Evolutionary conservation across 2,329 filamentous ascomycete genomes (phyloP), one percentile per base, ranked within the genome.

Genomic region (Lithohypha guttulata): DNA sequence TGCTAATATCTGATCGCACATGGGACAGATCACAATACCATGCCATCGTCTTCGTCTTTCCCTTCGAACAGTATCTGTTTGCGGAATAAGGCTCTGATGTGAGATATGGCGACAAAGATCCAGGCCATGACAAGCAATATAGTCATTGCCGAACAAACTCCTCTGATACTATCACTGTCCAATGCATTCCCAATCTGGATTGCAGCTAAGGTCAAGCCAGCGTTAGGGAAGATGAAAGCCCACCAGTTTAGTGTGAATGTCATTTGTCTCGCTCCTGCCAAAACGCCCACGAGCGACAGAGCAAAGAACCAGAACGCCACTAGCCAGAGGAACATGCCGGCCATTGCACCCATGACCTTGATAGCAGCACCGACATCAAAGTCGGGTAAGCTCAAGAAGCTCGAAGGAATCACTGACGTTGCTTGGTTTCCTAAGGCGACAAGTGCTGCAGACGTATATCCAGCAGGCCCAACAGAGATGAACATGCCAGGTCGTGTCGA

Each of bases 401-500:
- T 23, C n/a, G 8, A 11, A 2, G 41, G 37, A 14, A 44, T 39
- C 8, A 42, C 27, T 17, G 17, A 20, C 11, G 37, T 10, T 4
- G 38, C 42, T 21, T 34, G 36, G 13, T 26, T 23, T 9, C 25
- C 22, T 8, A 46, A 37, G 14, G n/a, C 20, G n/a, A 46, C 29
- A 10, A 44, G 38, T 15, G 17, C 44, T 7, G 28, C 22, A 8
- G 36, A 25, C 3, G 43, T 43, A 31, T 43, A 44, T 25, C 6
- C 60, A 58, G 10, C 48, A 2, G 80, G 78, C 0, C 80, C 80
- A n/a, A 84, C 79, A 42, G 75, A 77, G 63, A 84, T 82, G 62
- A 81, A 84, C 53, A 84, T 71, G 0, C 74, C 79, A 0, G 79
- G 75, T 36, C 79, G 65, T 45, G 79, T 75, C 51, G 81, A 74